Evolutionary conservation across 1,284 basidiomycete genomes (phyloP).

Genomic region (Ustilago nuda): DNA sequence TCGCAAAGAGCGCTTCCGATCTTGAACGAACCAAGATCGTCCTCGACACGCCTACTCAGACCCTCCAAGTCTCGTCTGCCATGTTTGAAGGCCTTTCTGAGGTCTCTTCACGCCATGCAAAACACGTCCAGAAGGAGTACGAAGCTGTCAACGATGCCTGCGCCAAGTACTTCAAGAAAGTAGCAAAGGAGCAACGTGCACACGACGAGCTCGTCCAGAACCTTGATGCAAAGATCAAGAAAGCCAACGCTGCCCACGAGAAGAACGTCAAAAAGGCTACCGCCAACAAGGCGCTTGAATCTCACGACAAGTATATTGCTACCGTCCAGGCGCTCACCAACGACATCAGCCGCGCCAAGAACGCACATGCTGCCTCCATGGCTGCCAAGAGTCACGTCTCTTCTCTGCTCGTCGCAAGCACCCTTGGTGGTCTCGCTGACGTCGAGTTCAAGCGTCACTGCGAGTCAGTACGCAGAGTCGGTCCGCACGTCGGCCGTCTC

Average conservation of each 20-base stretch:
- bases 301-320: constrained; percentile 66
- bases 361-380: constrained; percentile 52
- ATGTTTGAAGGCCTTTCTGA: constrained; percentile 63
- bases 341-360: constrained; percentile 61
- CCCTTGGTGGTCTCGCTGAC: constrained; percentile 63
- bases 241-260: constrained; percentile 64
- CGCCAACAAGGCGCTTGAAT: constrained; percentile 52
- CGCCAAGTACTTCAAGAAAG: constrained; percentile 66
- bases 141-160: constrained; percentile 65
- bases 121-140: constrained; percentile 65
- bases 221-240: constrained; percentile 67
- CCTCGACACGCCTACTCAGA: constrained; percentile 55
- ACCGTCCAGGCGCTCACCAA: constrained; percentile 56
- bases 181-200: constrained; percentile 66
- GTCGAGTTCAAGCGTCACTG: constrained; percentile 62
- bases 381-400: constrained; percentile 56
- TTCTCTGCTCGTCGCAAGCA: constrained; percentile 52
- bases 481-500: constrained; percentile 56
- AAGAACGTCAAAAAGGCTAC: constrained; percentile 60
- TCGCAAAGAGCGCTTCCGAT: constrained; percentile 58
- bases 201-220: constrained; percentile 63
- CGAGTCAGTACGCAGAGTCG: constrained; percentile 59
- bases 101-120: constrained; percentile 58
- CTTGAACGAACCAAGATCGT: constrained; percentile 59
- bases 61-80: constrained; percentile 51